phyloP scores from a whole-genome alignment of 208 protist species.

The Trichomonas tenax region DNA sequence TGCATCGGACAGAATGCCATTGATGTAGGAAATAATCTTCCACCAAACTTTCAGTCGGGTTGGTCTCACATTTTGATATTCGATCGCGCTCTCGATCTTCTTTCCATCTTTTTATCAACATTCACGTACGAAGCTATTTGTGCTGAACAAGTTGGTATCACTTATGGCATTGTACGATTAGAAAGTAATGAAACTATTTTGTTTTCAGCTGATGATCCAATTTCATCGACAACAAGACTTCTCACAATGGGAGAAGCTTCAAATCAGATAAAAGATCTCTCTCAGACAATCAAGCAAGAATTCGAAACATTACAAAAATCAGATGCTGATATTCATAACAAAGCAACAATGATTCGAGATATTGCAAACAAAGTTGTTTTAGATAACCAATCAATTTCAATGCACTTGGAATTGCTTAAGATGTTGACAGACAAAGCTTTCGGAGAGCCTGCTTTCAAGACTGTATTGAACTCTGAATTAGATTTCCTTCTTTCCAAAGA shows the following conservation, averaged over 20 bases:
- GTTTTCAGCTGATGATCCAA: not conserved
- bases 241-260: not conserved
- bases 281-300: not conserved
- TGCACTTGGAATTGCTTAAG: not conserved
- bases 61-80: conserved; percentile 6
- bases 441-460: not conserved
- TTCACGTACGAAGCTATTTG: not conserved
- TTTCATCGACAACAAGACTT: not conserved
- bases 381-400: not conserved
- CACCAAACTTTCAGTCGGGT: not conserved
- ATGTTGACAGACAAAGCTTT: not conserved
- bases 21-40: not conserved
- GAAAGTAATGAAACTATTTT: not conserved
- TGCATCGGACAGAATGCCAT: not conserved
- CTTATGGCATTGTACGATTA: not conserved
- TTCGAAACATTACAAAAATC: not conserved
- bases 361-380: not conserved
- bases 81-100: not conserved
- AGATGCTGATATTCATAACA: not conserved
- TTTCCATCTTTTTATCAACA: not conserved
- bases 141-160: not conserved
- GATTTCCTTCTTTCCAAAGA: not conserved
- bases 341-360: not conserved
- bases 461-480: not conserved
- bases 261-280: not conserved